Base-by-base conservation (phyloP, 148 eudicot species). In the Spergularia bocconei region DNA sequence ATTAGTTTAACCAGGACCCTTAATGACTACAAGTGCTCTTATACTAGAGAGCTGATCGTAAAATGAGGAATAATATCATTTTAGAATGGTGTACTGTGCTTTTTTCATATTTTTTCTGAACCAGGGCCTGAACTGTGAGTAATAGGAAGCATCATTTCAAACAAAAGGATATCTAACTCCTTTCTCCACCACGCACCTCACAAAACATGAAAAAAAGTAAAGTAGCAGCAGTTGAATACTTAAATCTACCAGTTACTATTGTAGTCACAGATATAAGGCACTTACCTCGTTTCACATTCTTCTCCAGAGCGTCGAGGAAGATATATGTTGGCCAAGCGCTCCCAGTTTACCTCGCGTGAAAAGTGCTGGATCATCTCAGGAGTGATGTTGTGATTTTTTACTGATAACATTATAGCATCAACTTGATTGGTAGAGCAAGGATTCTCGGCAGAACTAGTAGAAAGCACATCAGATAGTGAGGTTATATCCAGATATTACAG, bases 201-300 rank as follows among this genome's bases (percentile, higher is more conserved):
- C 16, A 64, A 15, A 33, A 38, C 36, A 29, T 29, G 16, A 50
- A 64, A 16, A 15, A 33, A n/a, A n/a, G 15, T 5, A 64, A 38
- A 64, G 50, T 39, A 39, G 13, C 68, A 63, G 50, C 5, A 50
- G 21, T 6, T 67, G 61, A 68, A 39, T 44, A 41, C 36, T 29
- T 29, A 4, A 29, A 29, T 29, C 36, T 20, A 61, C 17, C 17
- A 19, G 52, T 53, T 23, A 20, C 19, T 52, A 52, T 64, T 20
- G 51, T 47, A 54, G 39, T 67, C 47, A 56, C 7, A 55, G 23
- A 55, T 23, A 75, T 20, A 36, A 57, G 50, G 36, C 69, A 81
- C 67, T 63, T 41, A 92, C 97, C 93, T 90, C 50, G 92, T 71
- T 82, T 87, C 86, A 80, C 98, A 94, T 87, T 94, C 98, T 65